Base-by-base conservation (phyloP, 495 filamentous ascomycete species). In the Margaritispora aquatica region DNA sequence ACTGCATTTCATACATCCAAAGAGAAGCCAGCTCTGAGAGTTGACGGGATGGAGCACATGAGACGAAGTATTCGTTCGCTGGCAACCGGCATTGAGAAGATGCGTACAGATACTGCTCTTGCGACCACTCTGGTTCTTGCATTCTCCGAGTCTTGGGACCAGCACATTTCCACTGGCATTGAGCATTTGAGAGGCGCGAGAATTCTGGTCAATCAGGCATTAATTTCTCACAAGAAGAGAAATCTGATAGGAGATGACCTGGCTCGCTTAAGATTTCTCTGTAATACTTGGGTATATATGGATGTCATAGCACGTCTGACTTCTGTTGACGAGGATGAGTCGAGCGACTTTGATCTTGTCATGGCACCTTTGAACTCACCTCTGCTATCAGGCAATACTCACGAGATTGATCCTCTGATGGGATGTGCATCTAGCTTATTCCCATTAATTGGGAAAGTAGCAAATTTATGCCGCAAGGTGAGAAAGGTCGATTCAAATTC, bases 201-300 rank as follows among this genome's bases (percentile, higher is more conserved):
- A 60, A 76, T 81, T 24, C 66, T 91, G 38, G 77, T 92, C 53
- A 76, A 80, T 29, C 78, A 80, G 61, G 80, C 84, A 0, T 67
- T 89, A n/a, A 67, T 63, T 15, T 48, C 49, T 2, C 65, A 67
- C 34, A 51, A 55, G 17, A 63, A 64, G 26, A 24, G 36, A 2
- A 54, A 57, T 31, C 41, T 65, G n/a, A 20, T 24, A 1, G 67
- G 41, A 1, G 64, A 77, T 20, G 81, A 86, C 26, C 68, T 83
- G 19, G 70, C 75, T 41, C 70, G 87, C 10, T 71, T 91, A 50
- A 80, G 80, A 38, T 91, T 91, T 64, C 72, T 92, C 38, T 87
- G 86, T 68, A 91, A 89, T 68, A 85, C 87, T 9, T 91, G 84
- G 84, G 77, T 90, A 19, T 92, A 91, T 63, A 88, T 90, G 84